These are phyloP conservation scores for Noccaea caerulescens DNA, from an alignment of 345 rosid genomes.

Conservation along the genomic window DNA sequence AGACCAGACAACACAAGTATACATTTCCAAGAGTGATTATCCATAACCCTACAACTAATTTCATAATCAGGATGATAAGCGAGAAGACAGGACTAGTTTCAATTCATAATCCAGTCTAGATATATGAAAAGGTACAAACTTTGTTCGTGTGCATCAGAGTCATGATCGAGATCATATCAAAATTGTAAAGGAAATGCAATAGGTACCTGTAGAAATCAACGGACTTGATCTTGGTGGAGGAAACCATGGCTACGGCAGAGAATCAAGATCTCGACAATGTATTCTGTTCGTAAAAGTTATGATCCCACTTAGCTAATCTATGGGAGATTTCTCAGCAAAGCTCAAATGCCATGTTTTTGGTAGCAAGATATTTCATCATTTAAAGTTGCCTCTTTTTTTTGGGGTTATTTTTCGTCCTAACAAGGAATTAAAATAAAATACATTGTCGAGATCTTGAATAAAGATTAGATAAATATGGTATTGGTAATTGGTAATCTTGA, in stretches of 20 bases:
- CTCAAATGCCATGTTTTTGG: neutral
- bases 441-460: neutral
- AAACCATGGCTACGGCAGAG: slow-evolving; percentile 54
- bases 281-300: neutral
- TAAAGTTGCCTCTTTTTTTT: neutral
- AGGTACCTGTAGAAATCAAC: slow-evolving; percentile 72
- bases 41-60: too few relatives aligned
- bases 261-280: slow-evolving; percentile 22
- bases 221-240: slow-evolving; percentile 64
- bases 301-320: slow-evolving; percentile 24
- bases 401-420: neutral
- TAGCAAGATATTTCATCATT: neutral
- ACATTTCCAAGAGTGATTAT: neutral
- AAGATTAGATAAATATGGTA: slow-evolving; percentile 7
- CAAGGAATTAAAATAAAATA: neutral
- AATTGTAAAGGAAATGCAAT: slow-evolving; percentile 3
- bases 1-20: neutral
- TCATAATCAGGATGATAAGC: neutral
- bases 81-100: neutral
- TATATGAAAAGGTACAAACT: neutral
- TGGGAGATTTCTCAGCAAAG: neutral
- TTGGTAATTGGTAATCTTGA: slow-evolving; percentile 19
- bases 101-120: neutral
- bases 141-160: neutral
- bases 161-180: slow-evolving; percentile 8